Percentiles rank a stretch among this genome's conserved stretches.
These are phyloP conservation scores for Ophiocordyceps camponoti-floridani DNA, from an alignment of 2,329 filamentous ascomycete genomes.

Conservation along the genomic window DNA sequence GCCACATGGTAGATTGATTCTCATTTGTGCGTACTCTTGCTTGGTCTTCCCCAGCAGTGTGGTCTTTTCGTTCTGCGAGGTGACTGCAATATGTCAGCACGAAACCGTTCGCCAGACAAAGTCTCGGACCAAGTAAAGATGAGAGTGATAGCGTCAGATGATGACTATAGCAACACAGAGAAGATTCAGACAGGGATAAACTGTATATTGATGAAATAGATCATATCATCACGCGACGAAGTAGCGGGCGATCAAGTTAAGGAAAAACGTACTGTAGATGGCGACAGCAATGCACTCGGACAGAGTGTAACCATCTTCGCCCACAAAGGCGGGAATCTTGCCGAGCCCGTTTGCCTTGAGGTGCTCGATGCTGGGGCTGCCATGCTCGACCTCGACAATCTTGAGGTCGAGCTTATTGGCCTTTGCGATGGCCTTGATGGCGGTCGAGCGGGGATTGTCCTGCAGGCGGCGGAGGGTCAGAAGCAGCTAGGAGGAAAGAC, in stretches of 20 bases:
- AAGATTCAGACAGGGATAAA: slow-evolving; percentile 96
- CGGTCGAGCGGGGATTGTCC: slow-evolving; percentile 79
- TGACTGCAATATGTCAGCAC: slow-evolving; percentile 43
- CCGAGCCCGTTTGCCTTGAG: slow-evolving; percentile 70
- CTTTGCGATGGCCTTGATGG: slow-evolving; percentile 87
- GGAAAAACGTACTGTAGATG: slow-evolving; percentile 69
- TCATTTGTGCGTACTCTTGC: slow-evolving; percentile 55
- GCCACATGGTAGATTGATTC: neutral
- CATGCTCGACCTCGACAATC: slow-evolving; percentile 52
- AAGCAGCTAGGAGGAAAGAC: neutral
- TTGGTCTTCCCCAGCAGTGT: slow-evolving; percentile 98
- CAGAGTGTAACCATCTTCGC: slow-evolving; percentile 77
- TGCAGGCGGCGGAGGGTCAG: slow-evolving; percentile 20
- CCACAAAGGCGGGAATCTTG: slow-evolving; percentile 86
- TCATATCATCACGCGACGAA: slow-evolving; percentile 46
- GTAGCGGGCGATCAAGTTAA: neutral
- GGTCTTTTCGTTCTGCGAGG: slow-evolving; percentile 99
- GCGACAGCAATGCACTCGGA: slow-evolving; percentile 87
- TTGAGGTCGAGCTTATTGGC: slow-evolving; percentile 90
- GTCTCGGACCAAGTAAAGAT: neutral
- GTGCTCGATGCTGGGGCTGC: slow-evolving; percentile 57
- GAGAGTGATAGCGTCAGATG: slow-evolving; percentile 42
- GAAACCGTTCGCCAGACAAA: neutral
- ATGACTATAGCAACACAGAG: slow-evolving; percentile 78
- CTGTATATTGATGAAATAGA: slow-evolving; percentile 51